Evolutionary conservation across 805 yeast genomes (phyloP), one percentile per base, ranked within the genome.

Genomic region (Wickerhamiella kurtzmanii): DNA sequence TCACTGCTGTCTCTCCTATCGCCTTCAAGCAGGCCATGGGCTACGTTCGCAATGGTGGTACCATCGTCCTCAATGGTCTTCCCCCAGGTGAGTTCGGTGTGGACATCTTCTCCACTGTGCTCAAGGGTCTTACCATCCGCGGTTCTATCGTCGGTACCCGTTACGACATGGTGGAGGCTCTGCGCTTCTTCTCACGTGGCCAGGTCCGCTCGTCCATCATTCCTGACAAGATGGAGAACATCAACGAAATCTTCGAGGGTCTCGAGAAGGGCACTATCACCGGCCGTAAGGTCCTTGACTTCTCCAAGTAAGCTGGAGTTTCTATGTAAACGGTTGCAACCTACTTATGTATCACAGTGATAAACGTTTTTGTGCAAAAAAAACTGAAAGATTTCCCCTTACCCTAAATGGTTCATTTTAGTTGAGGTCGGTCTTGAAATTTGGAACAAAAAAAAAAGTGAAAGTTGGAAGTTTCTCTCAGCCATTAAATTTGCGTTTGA

Each of bases 61-160:
- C 82, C 54, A 81, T 79, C 62, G 82, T 75, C 49, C 69, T 72
- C 56, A 85, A 80, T 56, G 87, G 87, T 59, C 69, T 85, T 59
- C 94, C 94, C 58, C 83, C 86, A 22, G 79, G 79, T 58, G 89
- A 92, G 53, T 74, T 75, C 64, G 70, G 72, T 55, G 76, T 86
- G 37, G 74, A 76, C 48, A 85, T 85, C 47, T 80, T 83, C 70
- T 69, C 72, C 54, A 77, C 82, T 45, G 94, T 84, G 50, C 79
- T 81, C 56, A 80, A 75, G 68, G 76, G 84, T 49, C 70, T 81
- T 64, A 70, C 71, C 60, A 79, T 84, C 62, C 76, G 72, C 64
- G 94, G 92, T 57, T 82, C 94, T 45, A 82, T 82, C 62, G 94
- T 84, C 53, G 95, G 94, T 59, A 82, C 82, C 77, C 80, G 94